These are phyloP conservation scores for Exophiala viscosa DNA, from an alignment of 2,329 filamentous ascomycete genomes.

Conservation along the genomic window DNA sequence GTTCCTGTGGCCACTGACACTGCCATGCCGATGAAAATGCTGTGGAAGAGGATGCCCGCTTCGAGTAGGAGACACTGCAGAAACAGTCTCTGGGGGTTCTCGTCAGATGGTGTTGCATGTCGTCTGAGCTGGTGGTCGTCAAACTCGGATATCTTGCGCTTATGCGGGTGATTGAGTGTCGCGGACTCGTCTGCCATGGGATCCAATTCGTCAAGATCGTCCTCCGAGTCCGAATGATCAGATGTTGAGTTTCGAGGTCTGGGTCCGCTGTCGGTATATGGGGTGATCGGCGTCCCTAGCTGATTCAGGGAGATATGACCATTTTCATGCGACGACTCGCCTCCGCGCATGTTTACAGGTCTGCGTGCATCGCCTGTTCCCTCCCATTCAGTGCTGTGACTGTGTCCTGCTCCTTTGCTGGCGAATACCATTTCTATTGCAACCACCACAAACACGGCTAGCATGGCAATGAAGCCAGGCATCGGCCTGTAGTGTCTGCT, in stretches of 20 bases:
- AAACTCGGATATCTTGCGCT: conserved; percentile 24
- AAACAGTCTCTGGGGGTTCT: conserved; percentile 62
- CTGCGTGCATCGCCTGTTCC: conserved; percentile 24
- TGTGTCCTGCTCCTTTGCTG: conserved; percentile 60
- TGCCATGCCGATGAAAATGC: conserved; percentile 82
- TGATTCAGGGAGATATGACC: conserved; percentile 18
- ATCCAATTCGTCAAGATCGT: conserved; percentile 43
- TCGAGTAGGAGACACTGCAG: conserved; percentile 77
- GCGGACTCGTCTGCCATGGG: conserved; percentile 42
- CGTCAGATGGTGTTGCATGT: conserved; percentile 15
- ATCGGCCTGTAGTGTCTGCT: conserved; percentile 46
- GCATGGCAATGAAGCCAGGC: conserved; percentile 47
- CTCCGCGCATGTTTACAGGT: not conserved
- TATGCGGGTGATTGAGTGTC: conserved; percentile 28
- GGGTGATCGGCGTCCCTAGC: conserved; percentile 13
- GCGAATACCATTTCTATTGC: conserved; percentile 63
- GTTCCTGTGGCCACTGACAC: conserved; percentile 76
- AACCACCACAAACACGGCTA: conserved; percentile 44
- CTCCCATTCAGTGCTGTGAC: conserved; percentile 54
- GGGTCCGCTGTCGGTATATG: conserved; percentile 14
- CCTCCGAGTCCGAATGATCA: conserved; percentile 53
- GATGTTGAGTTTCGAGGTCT: conserved; percentile 15
- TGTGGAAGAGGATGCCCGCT: conserved; percentile 80
- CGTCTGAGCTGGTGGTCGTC: conserved; percentile 5
- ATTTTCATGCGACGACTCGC: conserved; percentile 10